These are phyloP conservation scores for Phytopythium vexans DNA, from an alignment of 352 stramenopile genomes.

Conservation along the genomic window DNA sequence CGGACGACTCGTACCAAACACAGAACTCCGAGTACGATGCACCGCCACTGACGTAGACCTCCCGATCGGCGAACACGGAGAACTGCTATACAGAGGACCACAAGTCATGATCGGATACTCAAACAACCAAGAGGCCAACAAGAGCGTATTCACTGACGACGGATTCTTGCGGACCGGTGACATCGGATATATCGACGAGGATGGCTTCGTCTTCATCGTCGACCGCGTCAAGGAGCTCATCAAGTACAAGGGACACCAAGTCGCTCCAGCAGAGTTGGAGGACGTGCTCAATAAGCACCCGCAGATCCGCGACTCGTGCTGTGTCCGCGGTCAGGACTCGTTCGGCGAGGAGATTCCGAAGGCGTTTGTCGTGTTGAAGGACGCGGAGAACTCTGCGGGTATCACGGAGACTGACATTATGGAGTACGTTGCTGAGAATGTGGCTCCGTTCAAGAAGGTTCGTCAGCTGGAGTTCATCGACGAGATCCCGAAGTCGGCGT, in stretches of 20 bases:
- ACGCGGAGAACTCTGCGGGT: constrained; percentile 19
- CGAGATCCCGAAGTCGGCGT: constrained; percentile 84
- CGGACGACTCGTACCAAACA: constrained; percentile 57
- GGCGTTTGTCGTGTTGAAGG: constrained; percentile 87
- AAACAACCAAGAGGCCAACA: constrained; percentile 83
- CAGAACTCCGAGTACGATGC: constrained; percentile 53
- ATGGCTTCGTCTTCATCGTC: constrained; percentile 90
- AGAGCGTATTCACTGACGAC: constrained; percentile 65
- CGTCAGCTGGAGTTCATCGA: constrained; percentile 86
- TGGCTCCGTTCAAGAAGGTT: constrained; percentile 88
- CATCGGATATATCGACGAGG: constrained; percentile 88
- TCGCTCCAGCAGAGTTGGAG: constrained; percentile 92
- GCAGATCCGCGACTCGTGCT: constrained; percentile 74
- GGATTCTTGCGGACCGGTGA: constrained; percentile 90
- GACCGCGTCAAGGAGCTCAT: constrained; percentile 94
- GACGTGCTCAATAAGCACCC: constrained; percentile 84
- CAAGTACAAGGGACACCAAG: constrained; percentile 92
- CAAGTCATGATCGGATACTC: constrained; percentile 94
- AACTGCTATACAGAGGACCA: constrained; percentile 85
- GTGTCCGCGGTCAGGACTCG: constrained; percentile 57
- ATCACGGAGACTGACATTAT: constrained; percentile 73
- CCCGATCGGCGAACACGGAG: constrained; percentile 40
- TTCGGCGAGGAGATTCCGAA: constrained; percentile 85
- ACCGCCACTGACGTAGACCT: constrained; percentile 43
- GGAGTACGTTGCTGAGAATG: constrained; percentile 76